Evolutionary conservation across 2,329 filamentous ascomycete genomes (phyloP).

Genomic region (Pestalotiopsis sp.): DNA sequence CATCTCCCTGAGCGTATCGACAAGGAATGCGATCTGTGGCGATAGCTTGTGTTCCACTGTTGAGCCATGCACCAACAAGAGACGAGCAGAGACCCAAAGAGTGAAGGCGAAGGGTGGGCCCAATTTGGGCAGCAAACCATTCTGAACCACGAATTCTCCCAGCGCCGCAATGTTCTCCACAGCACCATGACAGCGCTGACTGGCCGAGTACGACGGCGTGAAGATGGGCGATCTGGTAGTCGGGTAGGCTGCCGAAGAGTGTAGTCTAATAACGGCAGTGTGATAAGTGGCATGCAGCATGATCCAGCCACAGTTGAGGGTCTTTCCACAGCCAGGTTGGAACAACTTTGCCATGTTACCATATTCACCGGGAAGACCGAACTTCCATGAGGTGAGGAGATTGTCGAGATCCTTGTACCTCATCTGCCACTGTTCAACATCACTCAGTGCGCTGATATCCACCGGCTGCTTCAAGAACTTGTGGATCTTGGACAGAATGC

Average conservation of each 20-base stretch:
- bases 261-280: conserved; percentile 84
- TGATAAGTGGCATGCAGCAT: conserved; percentile 92
- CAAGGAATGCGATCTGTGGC: conserved; percentile 77
- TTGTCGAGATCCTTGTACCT: conserved; percentile 84
- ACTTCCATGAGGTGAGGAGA: conserved; percentile 79
- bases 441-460: conserved; percentile 79
- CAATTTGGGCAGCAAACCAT: conserved; percentile 74
- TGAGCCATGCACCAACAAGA: conserved; percentile 85
- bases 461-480: conserved; percentile 86
- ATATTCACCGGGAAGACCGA: conserved; percentile 78
- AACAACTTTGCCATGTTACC: conserved; percentile 81
- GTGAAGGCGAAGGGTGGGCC: conserved; percentile 91
- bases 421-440: conserved; percentile 88
- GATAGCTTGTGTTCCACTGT: conserved; percentile 84
- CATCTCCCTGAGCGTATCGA: conserved; percentile 79
- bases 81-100: conserved; percentile 85
- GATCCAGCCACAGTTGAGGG: conserved; percentile 79
- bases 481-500: conserved; percentile 85
- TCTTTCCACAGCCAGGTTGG: conserved; percentile 66
- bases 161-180: conserved; percentile 81
- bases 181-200: conserved; percentile 77
- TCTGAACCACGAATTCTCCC: conserved; percentile 74
- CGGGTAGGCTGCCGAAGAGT: conserved; percentile 90
- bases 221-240: conserved; percentile 87
- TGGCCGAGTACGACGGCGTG: conserved; percentile 82